Percentiles rank a stretch among this genome's conserved stretches.
phyloP scores from a whole-genome alignment of 2,329 filamentous ascomycete genomes.

The Fusarium luffae region DNA sequence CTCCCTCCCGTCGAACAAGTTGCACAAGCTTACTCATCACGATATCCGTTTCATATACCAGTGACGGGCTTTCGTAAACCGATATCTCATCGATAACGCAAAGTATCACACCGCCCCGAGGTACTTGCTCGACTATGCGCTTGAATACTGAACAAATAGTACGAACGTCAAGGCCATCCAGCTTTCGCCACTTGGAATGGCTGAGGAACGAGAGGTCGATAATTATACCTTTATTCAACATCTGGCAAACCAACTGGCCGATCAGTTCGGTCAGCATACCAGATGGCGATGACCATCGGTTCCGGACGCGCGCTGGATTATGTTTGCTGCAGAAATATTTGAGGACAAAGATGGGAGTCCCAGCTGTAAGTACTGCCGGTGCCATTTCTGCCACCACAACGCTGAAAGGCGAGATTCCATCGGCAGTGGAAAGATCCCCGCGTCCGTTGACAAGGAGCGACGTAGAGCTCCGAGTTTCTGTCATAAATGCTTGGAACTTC shows the following conservation, averaged over 20 bases:
- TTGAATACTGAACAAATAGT: neutral
- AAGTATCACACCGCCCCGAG: neutral
- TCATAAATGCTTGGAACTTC: neutral
- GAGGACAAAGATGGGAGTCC: neutral
- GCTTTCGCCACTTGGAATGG: neutral
- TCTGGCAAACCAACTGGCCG: neutral
- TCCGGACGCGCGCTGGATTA: neutral
- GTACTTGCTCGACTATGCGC: neutral
- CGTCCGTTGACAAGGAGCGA: neutral
- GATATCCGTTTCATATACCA: neutral
- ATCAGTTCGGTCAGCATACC: neutral
- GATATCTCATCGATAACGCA: neutral
- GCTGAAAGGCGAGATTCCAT: neutral
- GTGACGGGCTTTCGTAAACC: neutral
- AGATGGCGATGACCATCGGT: neutral
- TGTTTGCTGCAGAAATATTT: neutral
- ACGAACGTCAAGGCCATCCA: neutral
- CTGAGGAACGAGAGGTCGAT: neutral
- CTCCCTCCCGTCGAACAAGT: neutral
- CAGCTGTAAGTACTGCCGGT: fast-evolving
- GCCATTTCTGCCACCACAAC: neutral
- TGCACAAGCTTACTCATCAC: neutral
- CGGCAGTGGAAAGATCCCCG: neutral
- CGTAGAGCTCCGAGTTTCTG: neutral
- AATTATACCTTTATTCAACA: neutral